These are phyloP conservation scores for Bryum argenteum DNA, from an alignment of 225 moss, liverwort and hornwort species.

Conservation along the genomic window DNA sequence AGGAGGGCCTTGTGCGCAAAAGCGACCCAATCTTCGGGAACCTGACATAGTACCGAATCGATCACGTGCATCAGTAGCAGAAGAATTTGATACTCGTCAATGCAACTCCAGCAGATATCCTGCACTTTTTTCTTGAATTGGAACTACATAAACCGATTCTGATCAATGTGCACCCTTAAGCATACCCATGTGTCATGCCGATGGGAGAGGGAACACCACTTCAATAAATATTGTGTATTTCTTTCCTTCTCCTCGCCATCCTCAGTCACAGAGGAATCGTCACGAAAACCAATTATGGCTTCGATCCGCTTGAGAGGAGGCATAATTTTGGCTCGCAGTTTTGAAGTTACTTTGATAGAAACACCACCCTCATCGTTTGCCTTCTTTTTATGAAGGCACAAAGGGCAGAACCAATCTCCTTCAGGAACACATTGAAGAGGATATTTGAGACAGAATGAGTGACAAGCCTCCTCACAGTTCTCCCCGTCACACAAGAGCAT, in stretches of 20 bases:
- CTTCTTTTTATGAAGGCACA: conserved; percentile 52
- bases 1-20: conserved; percentile 53
- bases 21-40: conserved; percentile 79
- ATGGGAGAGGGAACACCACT: conserved; percentile 82
- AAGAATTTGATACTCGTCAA: conserved; percentile 2
- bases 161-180: conserved; percentile 9
- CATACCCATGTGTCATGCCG: conserved; percentile 89
- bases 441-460: conserved; percentile 80
- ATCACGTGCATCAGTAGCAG: conserved; percentile 14
- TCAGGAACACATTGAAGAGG: conserved; percentile 73
- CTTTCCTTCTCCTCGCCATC: conserved; percentile 30
- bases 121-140: conserved; percentile 6
- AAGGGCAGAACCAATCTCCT: conserved; percentile 84
- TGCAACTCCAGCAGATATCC: background rate
- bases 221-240: conserved; percentile 71
- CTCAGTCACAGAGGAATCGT: conserved; percentile 44
- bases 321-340: conserved; percentile 39
- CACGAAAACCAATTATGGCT: conserved; percentile 66
- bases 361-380: conserved; percentile 24
- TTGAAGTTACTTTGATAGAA: conserved; percentile 43
- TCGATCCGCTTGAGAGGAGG: conserved; percentile 62
- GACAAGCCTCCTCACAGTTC: conserved; percentile 73
- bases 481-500: conserved; percentile 84
- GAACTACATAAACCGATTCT: conserved; percentile 13
- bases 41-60: conserved; percentile 42